phyloP scores from a whole-genome alignment of 139 green algal species.

The Penium margaritaceum region DNA sequence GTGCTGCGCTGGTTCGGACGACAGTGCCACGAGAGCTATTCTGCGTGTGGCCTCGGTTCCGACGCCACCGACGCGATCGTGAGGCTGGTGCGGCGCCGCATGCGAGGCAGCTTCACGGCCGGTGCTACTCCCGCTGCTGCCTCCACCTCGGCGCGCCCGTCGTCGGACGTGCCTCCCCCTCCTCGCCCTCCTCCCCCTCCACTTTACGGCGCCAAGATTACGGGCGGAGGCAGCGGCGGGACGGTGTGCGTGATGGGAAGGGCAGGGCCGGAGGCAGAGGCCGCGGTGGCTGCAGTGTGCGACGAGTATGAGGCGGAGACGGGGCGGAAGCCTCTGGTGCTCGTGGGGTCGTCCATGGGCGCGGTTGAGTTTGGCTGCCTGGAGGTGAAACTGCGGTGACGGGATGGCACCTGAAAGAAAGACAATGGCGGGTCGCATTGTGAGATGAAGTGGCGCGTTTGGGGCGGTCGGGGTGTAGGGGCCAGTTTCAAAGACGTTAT shows the following conservation, averaged over 20 bases:
- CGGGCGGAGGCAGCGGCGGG: conserved; percentile 79
- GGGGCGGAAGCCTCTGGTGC: conserved; percentile 28
- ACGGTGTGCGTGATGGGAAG: conserved; percentile 68
- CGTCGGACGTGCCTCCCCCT: too few species aligned
- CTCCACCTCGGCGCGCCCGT: too few species aligned
- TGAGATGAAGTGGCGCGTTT: too few species aligned
- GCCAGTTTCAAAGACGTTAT: too few species aligned
- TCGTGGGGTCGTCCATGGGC: conserved; percentile 39
- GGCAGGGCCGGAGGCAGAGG: conserved; percentile 1
- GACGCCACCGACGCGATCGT: conserved; percentile 65
- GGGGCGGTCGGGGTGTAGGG: too few species aligned
- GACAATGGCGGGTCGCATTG: too few species aligned
- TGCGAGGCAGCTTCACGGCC: too few species aligned
- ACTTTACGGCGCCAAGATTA: conserved; percentile 89
- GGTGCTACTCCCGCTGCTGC: too few species aligned
- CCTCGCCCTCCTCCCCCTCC: too few species aligned
- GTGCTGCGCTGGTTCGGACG: not conserved
- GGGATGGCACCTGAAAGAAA: too few species aligned
- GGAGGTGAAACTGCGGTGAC: not conserved
- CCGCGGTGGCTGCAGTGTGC: not conserved
- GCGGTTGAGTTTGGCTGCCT: conserved; percentile 38
- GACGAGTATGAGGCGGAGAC: conserved; percentile 12
- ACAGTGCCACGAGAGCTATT: conserved; percentile 70
- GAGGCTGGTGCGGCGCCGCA: conserved; percentile 53
- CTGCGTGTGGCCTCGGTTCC: conserved; percentile 60